Evolutionary conservation across 2,329 filamentous ascomycete genomes (phyloP), one percentile per base, ranked within the genome.

Genomic region (Hypomyces rosellus): DNA sequence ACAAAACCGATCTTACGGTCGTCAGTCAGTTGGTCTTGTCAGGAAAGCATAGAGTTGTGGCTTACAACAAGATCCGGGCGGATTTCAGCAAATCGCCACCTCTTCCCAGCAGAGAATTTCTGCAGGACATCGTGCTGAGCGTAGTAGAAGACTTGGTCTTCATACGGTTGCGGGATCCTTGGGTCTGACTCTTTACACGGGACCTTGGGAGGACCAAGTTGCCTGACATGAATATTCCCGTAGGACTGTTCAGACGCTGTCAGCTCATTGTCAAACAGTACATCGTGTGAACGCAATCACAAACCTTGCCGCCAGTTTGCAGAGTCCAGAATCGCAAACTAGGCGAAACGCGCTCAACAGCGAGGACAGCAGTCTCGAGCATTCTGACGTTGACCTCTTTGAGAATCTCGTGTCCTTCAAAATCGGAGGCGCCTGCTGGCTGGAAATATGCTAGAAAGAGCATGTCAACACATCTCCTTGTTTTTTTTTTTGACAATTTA

Each of bases 101-200:
- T 36, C 48, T 50, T 50, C 5, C 43, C 48, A 14, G 42, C 42
- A 36, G 48, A 50, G 8, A 50, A 14, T 8, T 14, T 45, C 11
- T 45, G 12, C 2, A 50, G 37, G 8, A 38, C 18, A 30, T 50
- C 48, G 30, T 50, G 34, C 16, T 50, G 48, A 13, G 48, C 36
- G 20, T 45, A 50, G 16, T 50, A 50, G 42, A 50, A 50, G 20
- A 50, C 42, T 46, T 50, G 48, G n/a, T 46, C 42, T 40, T 46
- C 25, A 16, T 46, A 50, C 8, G 48, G 48, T 34, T 50, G 48
- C 14, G 48, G 48, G 30, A 50, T 50, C 8, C 48, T 36, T n/a
- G 48, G 48, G 8, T 46, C 42, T 14, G 48, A 34, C 25, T 50
- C 48, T 34, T 50, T 50, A 7, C 42, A 42, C 5, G 48, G 48